phyloP scores from a whole-genome alignment of 495 filamentous ascomycete genomes.

The Penicillium riverlandense region DNA sequence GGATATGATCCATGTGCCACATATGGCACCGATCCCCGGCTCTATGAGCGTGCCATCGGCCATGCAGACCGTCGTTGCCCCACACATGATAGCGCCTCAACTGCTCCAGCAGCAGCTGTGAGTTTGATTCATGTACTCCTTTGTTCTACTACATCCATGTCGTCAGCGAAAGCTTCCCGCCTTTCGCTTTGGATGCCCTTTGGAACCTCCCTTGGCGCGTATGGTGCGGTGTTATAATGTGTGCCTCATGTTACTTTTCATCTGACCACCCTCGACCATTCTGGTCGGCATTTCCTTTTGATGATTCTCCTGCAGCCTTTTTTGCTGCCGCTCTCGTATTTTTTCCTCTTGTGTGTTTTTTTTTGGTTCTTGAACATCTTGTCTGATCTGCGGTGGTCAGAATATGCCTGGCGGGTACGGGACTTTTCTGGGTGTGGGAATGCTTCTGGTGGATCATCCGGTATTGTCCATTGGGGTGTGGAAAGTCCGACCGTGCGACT shows the following conservation, averaged over 20 bases:
- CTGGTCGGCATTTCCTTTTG: not conserved
- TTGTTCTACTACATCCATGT: conserved; percentile 2
- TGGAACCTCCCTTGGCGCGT: no score
- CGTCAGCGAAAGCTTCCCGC: conserved; percentile 9
- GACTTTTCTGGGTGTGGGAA: not conserved
- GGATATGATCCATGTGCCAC: conserved; percentile 27
- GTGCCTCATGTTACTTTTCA: no score
- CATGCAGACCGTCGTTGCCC: conserved; percentile 26
- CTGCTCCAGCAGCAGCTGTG: conserved; percentile 42
- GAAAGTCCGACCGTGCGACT: no score
- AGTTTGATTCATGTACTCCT: conserved; percentile 2
- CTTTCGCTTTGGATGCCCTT: no score
- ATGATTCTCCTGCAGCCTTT: not conserved
- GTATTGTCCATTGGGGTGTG: no score
- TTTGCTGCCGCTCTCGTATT: not conserved
- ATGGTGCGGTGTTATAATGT: no score
- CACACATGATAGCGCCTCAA: conserved; percentile 41
- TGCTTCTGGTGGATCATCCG: not conserved
- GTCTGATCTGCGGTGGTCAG: not conserved
- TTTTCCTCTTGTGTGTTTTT: not conserved
- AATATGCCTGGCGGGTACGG: not conserved
- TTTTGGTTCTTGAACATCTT: conserved; percentile 8
- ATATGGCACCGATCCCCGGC: conserved; percentile 33
- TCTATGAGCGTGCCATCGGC: conserved; percentile 30
- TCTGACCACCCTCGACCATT: no score